Evolutionary conservation across 805 yeast species (phyloP).

Genomic region (Candida ascalaphidarum): DNA sequence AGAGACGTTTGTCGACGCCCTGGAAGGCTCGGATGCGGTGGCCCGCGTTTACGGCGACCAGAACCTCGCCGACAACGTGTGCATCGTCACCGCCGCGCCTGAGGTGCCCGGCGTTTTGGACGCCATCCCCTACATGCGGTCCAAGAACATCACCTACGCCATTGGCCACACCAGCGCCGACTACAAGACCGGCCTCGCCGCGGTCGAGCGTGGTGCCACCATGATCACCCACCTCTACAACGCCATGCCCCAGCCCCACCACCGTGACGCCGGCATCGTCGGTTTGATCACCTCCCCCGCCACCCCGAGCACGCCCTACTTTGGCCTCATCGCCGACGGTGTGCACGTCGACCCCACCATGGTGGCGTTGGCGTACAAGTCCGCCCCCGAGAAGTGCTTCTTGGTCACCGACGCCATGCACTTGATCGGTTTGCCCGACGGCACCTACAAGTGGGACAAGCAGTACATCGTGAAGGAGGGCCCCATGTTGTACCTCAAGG

Average conservation of each 20-base stretch:
- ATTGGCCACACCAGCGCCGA: constrained; percentile 41
- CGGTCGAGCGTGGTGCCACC: constrained; percentile 43
- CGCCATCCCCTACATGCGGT: constrained; percentile 26
- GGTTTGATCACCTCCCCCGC: constrained; percentile 35
- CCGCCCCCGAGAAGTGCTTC: constrained; percentile 45
- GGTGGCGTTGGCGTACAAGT: constrained; percentile 40
- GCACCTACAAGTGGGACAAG: constrained; percentile 45
- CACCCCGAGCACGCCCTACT: constrained; percentile 29
- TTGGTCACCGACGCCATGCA: constrained; percentile 55
- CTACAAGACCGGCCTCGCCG: constrained; percentile 29
- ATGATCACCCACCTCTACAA: constrained; percentile 56
- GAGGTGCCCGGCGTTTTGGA: constrained; percentile 40
- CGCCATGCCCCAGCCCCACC: constrained; percentile 58
- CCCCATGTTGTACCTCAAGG: constrained; percentile 37
- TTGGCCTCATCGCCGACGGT: constrained; percentile 51
- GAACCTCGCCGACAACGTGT: constrained; percentile 24
- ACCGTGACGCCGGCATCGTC: constrained; percentile 48
- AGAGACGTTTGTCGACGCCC: constrained; percentile 34
- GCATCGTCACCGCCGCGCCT: constrained; percentile 45
- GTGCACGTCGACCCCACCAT: constrained; percentile 51
- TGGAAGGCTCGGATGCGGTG: constrained; percentile 18
- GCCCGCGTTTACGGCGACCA: constrained; percentile 27
- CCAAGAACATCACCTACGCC: constrained; percentile 29
- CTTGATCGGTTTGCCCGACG: constrained; percentile 48
- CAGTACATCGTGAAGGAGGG: constrained; percentile 42